These are phyloP conservation scores for Mortierella sp. DNA, from an alignment of 371 early-diverging fungal genomes.

Conservation along the genomic window DNA sequence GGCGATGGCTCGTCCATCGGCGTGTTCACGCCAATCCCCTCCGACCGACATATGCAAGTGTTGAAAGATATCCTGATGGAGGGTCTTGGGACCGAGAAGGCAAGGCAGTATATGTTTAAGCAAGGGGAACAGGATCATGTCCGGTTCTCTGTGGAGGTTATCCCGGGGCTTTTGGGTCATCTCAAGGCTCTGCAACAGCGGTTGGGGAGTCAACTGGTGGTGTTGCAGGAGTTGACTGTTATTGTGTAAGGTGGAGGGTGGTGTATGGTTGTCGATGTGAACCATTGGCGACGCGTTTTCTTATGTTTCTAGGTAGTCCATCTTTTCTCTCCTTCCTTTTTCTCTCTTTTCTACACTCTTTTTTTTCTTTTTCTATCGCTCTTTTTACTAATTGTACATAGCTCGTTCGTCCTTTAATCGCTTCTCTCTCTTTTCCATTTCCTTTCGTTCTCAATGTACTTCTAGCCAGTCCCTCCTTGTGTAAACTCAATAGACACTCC, in stretches of 20 bases:
- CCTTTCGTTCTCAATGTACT: neutral
- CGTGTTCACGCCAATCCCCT: constrained; percentile 50
- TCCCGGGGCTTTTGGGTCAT: constrained; percentile 54
- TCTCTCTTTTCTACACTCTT: neutral
- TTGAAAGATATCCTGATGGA: constrained; percentile 57
- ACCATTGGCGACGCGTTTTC: neutral
- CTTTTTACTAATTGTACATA: neutral
- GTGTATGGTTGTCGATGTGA: neutral
- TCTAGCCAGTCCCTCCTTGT: neutral
- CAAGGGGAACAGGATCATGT: constrained; percentile 55
- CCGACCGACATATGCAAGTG: constrained; percentile 58
- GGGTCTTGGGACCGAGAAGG: constrained; percentile 47
- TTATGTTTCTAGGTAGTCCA: neutral
- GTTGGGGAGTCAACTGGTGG: constrained; percentile 43
- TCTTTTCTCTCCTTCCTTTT: neutral
- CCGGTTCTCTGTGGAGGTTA: constrained; percentile 56
- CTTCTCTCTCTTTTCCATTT: neutral
- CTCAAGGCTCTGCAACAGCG: constrained; percentile 49
- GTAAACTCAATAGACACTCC: too few species aligned
- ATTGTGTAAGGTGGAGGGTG: constrained; percentile 13
- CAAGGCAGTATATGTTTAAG: constrained; percentile 45
- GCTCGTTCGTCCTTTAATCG: neutral
- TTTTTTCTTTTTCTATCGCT: neutral
- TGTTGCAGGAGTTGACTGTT: constrained; percentile 29
- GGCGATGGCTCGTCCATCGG: constrained; percentile 27